phyloP scores from a whole-genome alignment of 2,329 filamentous ascomycete genomes.

The Emericellopsis atlantica region DNA sequence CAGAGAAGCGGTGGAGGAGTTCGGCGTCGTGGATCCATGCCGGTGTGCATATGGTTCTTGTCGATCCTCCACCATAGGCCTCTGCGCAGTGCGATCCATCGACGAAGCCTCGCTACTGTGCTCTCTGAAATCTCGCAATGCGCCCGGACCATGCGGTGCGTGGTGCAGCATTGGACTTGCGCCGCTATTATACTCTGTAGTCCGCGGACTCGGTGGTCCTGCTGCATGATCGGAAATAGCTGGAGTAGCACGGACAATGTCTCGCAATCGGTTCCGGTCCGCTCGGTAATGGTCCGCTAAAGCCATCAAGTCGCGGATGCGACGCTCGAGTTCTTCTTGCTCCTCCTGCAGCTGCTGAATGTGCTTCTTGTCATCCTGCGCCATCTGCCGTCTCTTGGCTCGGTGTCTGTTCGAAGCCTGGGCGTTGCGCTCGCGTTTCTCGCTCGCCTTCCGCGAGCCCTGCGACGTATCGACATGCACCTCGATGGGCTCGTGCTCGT shows the following conservation, averaged over 20 bases:
- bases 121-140: conserved; percentile 13
- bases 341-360: conserved; percentile 59
- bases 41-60: too few species aligned
- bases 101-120: conserved; percentile 28
- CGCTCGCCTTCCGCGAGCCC: conserved; percentile 70
- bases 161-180: conserved; percentile 18
- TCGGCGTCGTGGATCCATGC: too few species aligned
- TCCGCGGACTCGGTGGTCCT: conserved; percentile 37
- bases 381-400: conserved; percentile 69
- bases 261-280: conserved; percentile 59
- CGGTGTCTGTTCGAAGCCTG: conserved; percentile 76
- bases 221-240: conserved; percentile 39
- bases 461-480: conserved; percentile 71
- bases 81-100: conserved; percentile 30
- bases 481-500: conserved; percentile 25
- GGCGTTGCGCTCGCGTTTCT: conserved; percentile 76
- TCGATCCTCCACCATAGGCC: conserved; percentile 33
- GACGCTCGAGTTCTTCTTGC: conserved; percentile 48
- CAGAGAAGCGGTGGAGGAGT: too few species aligned
- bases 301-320: conserved; percentile 38
- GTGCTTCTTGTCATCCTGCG: conserved; percentile 56
- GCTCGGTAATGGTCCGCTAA: conserved; percentile 62
- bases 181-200: conserved; percentile 22
- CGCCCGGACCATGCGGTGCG: conserved; percentile 12
- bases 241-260: conserved; percentile 49